Conservation (phyloP, 192 early-diverging fungal genomes). For the Rhizophagus prolifer region DNA sequence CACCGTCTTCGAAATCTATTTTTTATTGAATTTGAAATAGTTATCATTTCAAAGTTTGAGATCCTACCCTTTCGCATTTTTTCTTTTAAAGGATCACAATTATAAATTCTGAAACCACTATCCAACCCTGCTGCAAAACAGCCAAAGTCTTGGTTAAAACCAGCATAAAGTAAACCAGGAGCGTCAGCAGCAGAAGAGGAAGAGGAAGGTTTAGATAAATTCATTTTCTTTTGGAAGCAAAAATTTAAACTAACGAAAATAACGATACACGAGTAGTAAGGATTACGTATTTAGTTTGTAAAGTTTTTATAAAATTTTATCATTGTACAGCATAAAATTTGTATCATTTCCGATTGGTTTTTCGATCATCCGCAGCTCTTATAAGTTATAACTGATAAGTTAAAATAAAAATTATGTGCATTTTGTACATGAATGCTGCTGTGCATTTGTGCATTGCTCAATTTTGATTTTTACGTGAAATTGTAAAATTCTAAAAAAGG, state of each 20-base stretch:
- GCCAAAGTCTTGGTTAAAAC: conserved; percentile 82
- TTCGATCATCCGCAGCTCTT: too few relatives aligned
- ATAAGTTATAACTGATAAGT: too few relatives aligned
- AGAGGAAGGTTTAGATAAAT: conserved; percentile 46
- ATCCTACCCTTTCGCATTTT: conserved; percentile 67
- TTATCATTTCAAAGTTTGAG: neutral
- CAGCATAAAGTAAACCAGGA: conserved; percentile 70
- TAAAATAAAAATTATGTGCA: too few relatives aligned
- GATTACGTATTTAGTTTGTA: neutral
- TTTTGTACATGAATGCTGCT: too few relatives aligned
- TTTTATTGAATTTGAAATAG: neutral
- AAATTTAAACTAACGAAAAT: neutral
- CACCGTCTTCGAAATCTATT: conserved; percentile 79
- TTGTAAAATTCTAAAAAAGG: too few relatives aligned
- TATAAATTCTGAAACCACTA: conserved; percentile 81
- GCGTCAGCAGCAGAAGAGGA: conserved; percentile 49
- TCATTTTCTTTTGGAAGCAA: conserved; percentile 33
- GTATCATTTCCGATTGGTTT: too few relatives aligned
- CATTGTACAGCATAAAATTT: too few relatives aligned
- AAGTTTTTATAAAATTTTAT: too few relatives aligned
- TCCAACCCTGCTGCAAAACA: conserved; percentile 83
- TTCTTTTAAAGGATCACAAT: conserved; percentile 81
- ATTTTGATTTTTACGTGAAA: too few relatives aligned
- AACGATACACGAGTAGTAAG: neutral
- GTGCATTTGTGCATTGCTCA: too few relatives aligned